phyloP scores from a whole-genome alignment of 805 yeast genomes.

The Kurtzmaniella fragi region DNA sequence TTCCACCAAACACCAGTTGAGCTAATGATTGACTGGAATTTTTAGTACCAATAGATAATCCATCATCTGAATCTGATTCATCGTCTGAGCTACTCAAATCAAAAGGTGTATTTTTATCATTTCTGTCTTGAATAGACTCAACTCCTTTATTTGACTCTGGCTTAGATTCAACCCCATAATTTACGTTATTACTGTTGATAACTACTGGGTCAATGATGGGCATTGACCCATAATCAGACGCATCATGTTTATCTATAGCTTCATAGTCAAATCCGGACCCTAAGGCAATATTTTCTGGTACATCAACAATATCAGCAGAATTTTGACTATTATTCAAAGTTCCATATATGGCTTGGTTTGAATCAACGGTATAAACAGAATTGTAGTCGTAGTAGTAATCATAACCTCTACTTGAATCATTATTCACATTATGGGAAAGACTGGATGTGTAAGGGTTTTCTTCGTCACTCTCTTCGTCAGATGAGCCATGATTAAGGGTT shows the following conservation, averaged over 20 bases:
- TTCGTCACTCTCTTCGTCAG: constrained; percentile 58
- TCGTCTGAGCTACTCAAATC: constrained; percentile 9
- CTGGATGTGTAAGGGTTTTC: constrained; percentile 47
- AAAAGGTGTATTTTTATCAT: not conserved
- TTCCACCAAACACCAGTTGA: constrained; percentile 31
- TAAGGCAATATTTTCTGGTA: constrained; percentile 40
- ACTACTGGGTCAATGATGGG: constrained; percentile 23
- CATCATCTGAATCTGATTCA: constrained; percentile 24
- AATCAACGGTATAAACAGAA: constrained; percentile 60
- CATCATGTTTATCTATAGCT: constrained; percentile 22
- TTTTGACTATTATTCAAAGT: constrained; percentile 7
- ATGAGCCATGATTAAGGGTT: constrained; percentile 68
- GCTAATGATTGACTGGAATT: constrained; percentile 40
- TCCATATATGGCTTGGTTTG: constrained; percentile 36
- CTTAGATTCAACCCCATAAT: constrained; percentile 1
- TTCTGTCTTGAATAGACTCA: not conserved
- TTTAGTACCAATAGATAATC: constrained; percentile 34
- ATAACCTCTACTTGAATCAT: constrained; percentile 59
- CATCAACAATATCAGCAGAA: constrained; percentile 39
- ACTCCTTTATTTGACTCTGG: constrained; percentile 2
- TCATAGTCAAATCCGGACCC: constrained; percentile 39
- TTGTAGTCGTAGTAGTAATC: constrained; percentile 79
- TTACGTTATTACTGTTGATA: constrained; percentile 8
- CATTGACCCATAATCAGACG: constrained; percentile 8
- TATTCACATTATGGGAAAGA: constrained; percentile 67